These are phyloP conservation scores for Malus hybrid DNA, from an alignment of 331 rosid species.

Conservation along the genomic window DNA sequence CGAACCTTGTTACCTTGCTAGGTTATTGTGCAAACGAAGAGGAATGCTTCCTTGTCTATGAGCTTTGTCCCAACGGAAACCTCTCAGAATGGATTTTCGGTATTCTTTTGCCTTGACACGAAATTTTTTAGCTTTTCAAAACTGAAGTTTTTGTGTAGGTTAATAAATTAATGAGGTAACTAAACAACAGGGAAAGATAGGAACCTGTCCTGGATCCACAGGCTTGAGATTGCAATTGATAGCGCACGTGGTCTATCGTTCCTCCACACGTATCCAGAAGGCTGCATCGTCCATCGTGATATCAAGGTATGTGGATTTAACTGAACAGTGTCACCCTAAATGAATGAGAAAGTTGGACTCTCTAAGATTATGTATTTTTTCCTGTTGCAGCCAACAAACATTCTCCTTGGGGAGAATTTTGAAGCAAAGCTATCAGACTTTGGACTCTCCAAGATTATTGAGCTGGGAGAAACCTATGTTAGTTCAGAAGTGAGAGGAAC, in stretches of 20 bases:
- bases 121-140: neutral
- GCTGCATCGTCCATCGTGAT: constrained; percentile 32
- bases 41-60: constrained; percentile 28
- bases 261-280: constrained; percentile 24
- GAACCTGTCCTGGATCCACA: constrained; percentile 21
- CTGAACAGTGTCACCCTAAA: neutral
- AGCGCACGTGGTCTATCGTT: constrained; percentile 18
- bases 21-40: constrained; percentile 18
- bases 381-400: constrained; percentile 52
- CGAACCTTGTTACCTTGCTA: constrained; percentile 19
- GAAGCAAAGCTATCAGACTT: constrained; percentile 65
- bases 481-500: constrained; percentile 71
- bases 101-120: neutral
- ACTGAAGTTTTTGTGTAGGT: neutral
- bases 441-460: constrained; percentile 51
- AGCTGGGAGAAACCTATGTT: constrained; percentile 38
- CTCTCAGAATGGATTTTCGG: constrained; percentile 30
- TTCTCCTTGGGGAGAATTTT: constrained; percentile 51
- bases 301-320: constrained; percentile 12
- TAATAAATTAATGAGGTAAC: neutral
- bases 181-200: constrained; percentile 19
- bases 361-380: neutral
- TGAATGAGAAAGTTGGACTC: neutral
- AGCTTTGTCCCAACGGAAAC: constrained; percentile 29
- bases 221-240: constrained; percentile 22